phyloP scores from a whole-genome alignment of 2,329 filamentous ascomycete species.

The Pseudogymnoascus sp. region DNA sequence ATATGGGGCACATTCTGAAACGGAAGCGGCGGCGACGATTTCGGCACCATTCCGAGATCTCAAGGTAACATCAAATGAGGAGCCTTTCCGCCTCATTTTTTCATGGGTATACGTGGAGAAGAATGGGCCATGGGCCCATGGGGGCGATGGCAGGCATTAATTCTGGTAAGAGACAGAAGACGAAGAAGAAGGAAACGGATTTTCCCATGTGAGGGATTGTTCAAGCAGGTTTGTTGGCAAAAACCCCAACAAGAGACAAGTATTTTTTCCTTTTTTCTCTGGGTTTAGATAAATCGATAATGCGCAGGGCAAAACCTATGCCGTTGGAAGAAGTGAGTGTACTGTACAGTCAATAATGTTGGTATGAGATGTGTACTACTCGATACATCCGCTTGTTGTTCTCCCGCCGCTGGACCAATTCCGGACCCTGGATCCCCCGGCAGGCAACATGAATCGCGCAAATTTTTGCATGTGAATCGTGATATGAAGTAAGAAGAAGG shows the following conservation, averaged over 20 bases:
- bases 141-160: not conserved
- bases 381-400: not conserved
- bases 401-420: not conserved
- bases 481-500: too few species aligned
- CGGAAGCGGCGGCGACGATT: conserved; percentile 2
- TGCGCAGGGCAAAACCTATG: not conserved
- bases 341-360: too few species aligned
- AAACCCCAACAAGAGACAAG: too few species aligned
- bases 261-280: not conserved
- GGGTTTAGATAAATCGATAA: not conserved
- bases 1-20: not conserved
- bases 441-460: conserved; percentile 2
- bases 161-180: too few species aligned
- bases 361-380: too few species aligned
- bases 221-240: not conserved
- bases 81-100: not conserved
- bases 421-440: conserved; percentile 2
- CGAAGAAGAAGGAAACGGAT: not conserved
- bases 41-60: conserved; percentile 3
- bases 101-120: not conserved
- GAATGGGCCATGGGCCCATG: too few species aligned
- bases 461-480: conserved; percentile 7
- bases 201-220: not conserved
- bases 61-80: not conserved
- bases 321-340: too few species aligned